A percentile compares a stretch with the other conserved stretches of the same genome.
These are phyloP conservation scores for Aaosphaeria pasadenensis DNA, from an alignment of 2,329 filamentous ascomycete species.

Conservation along the genomic window DNA sequence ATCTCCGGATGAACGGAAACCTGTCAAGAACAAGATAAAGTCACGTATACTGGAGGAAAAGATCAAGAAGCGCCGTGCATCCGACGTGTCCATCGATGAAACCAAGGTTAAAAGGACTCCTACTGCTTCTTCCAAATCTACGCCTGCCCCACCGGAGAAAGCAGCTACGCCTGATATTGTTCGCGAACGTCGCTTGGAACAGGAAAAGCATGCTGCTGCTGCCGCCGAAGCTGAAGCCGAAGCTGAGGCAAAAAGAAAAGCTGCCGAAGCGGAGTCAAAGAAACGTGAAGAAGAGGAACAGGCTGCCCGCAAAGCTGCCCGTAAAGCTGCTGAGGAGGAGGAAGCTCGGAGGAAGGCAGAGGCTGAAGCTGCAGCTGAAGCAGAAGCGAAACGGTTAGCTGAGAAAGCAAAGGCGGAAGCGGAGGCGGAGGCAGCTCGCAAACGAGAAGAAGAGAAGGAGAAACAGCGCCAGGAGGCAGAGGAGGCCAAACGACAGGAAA, in stretches of 20 bases:
- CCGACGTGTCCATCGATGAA: conserved; percentile 30
- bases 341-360: conserved; percentile 5
- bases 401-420: conserved; percentile 5
- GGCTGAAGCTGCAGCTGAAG: conserved; percentile 30
- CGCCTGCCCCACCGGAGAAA: conserved; percentile 32
- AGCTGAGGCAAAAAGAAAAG: conserved; percentile 7
- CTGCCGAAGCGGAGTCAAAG: conserved; percentile 5
- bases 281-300: conserved; percentile 9
- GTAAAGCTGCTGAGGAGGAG: conserved; percentile 8
- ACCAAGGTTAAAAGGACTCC: conserved; percentile 30
- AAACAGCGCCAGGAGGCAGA: conserved; percentile 25
- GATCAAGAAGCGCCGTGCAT: conserved; percentile 27
- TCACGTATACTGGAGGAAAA: conserved; percentile 31
- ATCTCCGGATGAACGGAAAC: conserved; percentile 33
- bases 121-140: conserved; percentile 32
- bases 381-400: conserved; percentile 24
- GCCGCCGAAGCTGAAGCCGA: conserved; percentile 16
- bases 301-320: conserved; percentile 5
- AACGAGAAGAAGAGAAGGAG: conserved; percentile 29
- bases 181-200: conserved; percentile 34
- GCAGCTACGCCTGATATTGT: conserved; percentile 29
- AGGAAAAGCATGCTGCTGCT: conserved; percentile 23
- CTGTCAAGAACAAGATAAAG: conserved; percentile 29
- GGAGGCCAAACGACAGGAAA: conserved; percentile 24
- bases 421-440: conserved; percentile 29